phyloP scores from a whole-genome alignment of 345 rosid species.

The Salix koriyanagi region DNA sequence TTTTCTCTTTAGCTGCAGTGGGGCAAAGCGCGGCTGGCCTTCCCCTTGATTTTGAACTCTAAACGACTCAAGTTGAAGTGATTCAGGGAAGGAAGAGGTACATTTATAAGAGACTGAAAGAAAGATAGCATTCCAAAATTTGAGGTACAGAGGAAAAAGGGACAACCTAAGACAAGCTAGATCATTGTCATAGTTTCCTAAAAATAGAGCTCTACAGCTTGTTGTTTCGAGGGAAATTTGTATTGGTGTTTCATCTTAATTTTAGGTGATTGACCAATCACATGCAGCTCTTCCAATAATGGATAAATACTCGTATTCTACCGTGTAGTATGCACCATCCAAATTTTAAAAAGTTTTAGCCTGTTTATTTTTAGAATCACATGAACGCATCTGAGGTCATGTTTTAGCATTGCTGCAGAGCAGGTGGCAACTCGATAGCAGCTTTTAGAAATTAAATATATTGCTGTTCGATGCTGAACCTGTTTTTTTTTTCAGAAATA shows the following conservation, averaged over 20 bases:
- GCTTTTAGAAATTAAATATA: background rate
- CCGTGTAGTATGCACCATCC: background rate
- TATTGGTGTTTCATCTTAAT: background rate
- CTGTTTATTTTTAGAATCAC: background rate
- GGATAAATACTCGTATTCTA: background rate
- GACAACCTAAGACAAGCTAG: background rate
- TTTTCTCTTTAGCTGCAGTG: background rate
- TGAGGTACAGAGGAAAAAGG: slow-evolving; percentile 9
- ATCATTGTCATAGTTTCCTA: slow-evolving; percentile 4
- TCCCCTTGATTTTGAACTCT: background rate
- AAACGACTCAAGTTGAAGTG: background rate
- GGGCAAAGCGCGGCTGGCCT: background rate
- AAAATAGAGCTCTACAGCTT: background rate
- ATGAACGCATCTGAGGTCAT: background rate
- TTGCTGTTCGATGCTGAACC: background rate
- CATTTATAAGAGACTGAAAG: background rate
- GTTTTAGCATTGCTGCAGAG: background rate
- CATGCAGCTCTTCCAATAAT: background rate
- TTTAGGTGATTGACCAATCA: background rate
- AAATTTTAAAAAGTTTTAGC: background rate
- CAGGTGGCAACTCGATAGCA: background rate
- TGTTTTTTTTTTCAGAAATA: background rate
- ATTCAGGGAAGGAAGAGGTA: background rate
- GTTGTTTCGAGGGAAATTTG: background rate
- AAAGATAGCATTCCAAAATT: background rate